phyloP scores from a whole-genome alignment of 129 eudicot species.

The Cynara cardunculus region DNA sequence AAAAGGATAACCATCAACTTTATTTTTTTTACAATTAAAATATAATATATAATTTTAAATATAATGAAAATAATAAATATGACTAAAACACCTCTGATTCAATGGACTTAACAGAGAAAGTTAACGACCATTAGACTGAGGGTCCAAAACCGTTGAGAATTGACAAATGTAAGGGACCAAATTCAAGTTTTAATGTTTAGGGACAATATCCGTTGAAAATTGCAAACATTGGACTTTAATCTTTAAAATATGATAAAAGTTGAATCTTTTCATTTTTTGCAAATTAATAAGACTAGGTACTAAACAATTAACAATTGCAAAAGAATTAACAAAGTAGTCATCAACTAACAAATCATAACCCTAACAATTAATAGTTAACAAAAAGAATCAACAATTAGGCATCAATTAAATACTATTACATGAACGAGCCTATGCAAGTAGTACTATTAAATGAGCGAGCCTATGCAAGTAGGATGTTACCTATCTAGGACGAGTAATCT shows the following conservation, averaged over 20 bases:
- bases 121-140: too few species aligned
- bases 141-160: too few species aligned
- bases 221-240: too few species aligned
- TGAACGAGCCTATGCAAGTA: background rate
- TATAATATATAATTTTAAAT: too few species aligned
- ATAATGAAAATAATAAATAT: too few species aligned
- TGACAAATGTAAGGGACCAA: too few species aligned
- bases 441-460: background rate
- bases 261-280: background rate
- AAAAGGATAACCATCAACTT: too few species aligned
- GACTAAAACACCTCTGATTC: too few species aligned
- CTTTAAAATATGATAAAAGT: background rate
- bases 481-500: slow-evolving; percentile 56
- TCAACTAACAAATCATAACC: background rate
- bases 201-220: too few species aligned
- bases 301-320: background rate
- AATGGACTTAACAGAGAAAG: too few species aligned
- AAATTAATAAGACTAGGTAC: background rate
- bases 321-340: background rate
- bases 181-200: too few species aligned
- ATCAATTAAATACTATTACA: background rate
- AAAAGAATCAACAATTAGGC: background rate
- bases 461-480: slow-evolving; percentile 19
- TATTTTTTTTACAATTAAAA: too few species aligned
- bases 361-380: background rate